Conservation (phyloP, 129 eudicot genomes). For the Flaveria brownii region DNA sequence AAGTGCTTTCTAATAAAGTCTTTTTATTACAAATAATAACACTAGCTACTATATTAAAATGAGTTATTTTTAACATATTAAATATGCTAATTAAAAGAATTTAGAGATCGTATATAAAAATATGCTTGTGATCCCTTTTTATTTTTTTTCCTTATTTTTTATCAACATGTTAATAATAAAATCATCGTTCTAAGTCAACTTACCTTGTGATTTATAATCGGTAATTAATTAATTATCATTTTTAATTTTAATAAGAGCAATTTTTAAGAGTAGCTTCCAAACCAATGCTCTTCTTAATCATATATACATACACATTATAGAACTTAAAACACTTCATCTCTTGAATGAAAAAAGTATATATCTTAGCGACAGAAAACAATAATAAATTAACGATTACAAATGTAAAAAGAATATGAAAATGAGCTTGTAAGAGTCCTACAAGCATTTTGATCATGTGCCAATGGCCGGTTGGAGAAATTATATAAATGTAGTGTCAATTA, state of each 20-base stretch:
- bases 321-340: too few species aligned
- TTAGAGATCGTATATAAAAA: neutral
- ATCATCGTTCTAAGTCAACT: neutral
- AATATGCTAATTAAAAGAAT: too few species aligned
- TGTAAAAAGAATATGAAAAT: slow-evolving; percentile 5
- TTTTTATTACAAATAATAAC: too few species aligned
- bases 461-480: slow-evolving; percentile 40
- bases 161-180: neutral
- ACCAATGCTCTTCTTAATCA: too few species aligned
- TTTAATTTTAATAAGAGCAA: neutral
- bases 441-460: slow-evolving; percentile 55
- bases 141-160: neutral
- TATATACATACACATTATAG: too few species aligned
- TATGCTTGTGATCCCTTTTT: neutral
- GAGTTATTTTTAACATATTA: too few species aligned
- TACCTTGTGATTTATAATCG: neutral
- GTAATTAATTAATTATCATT: neutral
- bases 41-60: too few species aligned
- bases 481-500: slow-evolving; percentile 36
- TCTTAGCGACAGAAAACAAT: too few species aligned
- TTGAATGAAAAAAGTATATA: too few species aligned
- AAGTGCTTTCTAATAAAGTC: too few species aligned
- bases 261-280: too few species aligned
- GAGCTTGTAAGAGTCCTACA: slow-evolving; percentile 15
- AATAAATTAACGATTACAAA: too few species aligned